phyloP scores from a whole-genome alignment of 2,329 filamentous ascomycete species.

The Hypoxylon sp. region DNA sequence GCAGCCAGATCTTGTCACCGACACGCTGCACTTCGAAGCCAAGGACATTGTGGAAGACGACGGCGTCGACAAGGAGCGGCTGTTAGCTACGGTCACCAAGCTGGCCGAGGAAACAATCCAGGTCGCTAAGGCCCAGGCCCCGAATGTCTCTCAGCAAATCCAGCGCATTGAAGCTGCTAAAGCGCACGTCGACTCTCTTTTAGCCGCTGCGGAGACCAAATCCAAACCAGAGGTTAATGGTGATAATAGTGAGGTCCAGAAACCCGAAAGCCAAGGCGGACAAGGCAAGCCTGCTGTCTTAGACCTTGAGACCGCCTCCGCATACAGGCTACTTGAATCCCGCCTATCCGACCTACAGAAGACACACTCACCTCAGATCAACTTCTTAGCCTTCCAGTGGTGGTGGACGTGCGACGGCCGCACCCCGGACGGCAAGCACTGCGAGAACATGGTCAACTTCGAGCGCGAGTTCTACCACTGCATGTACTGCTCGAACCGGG shows the following conservation, averaged over 20 bases:
- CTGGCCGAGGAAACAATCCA: slow-evolving; percentile 11
- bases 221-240: neutral
- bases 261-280: neutral
- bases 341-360: neutral
- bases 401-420: slow-evolving; percentile 7
- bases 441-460: slow-evolving; percentile 13
- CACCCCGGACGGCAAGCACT: slow-evolving; percentile 13
- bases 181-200: slow-evolving; percentile 34
- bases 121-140: slow-evolving; percentile 20
- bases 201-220: slow-evolving; percentile 7
- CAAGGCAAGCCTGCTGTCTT: neutral
- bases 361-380: slow-evolving; percentile 1
- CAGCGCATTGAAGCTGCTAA: slow-evolving; percentile 40
- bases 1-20: slow-evolving; percentile 3
- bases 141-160: slow-evolving; percentile 35
- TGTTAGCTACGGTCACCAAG: neutral
- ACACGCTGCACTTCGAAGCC: slow-evolving; percentile 1
- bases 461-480: slow-evolving; percentile 40
- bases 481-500: slow-evolving; percentile 39
- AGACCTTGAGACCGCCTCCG: neutral
- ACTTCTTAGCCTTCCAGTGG: neutral
- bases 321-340: neutral
- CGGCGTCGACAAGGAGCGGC: neutral
- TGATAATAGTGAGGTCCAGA: neutral
- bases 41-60: neutral